These are phyloP conservation scores for Aspergillus avenaceus DNA, from an alignment of 495 filamentous ascomycete genomes.

Conservation along the genomic window DNA sequence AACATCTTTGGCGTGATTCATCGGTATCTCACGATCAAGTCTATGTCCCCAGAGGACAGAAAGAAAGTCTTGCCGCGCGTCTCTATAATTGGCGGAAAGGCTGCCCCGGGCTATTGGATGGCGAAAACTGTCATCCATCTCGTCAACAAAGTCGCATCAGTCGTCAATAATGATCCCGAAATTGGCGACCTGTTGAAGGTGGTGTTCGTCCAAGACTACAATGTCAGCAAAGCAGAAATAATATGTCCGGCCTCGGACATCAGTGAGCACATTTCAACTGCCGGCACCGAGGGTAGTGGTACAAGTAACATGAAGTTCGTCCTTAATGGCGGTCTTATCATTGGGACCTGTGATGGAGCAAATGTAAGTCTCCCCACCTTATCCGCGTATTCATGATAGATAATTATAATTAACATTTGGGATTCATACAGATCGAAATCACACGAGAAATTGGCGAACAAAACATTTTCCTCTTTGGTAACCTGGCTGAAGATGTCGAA, in stretches of 20 bases:
- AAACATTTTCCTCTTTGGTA: constrained; percentile 98
- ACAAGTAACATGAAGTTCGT: constrained; percentile 98
- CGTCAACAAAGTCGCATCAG: constrained; percentile 85
- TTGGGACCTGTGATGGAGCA: constrained; percentile 95
- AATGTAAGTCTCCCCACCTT: constrained; percentile 62
- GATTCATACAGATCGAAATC: constrained; percentile 74
- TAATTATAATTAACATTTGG: background rate
- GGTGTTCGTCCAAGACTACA: constrained; percentile 96
- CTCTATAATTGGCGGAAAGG: constrained; percentile 96
- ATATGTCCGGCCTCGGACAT: constrained; percentile 93
- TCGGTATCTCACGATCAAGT: constrained; percentile 85
- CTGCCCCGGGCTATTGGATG: constrained; percentile 99
- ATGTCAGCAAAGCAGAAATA: constrained; percentile 97
- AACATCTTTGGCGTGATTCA: constrained; percentile 99
- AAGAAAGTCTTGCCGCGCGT: constrained; percentile 91
- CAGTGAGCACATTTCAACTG: constrained; percentile 98
- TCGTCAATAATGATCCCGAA: constrained; percentile 88
- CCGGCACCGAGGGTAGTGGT: constrained; percentile 76
- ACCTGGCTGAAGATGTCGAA: constrained; percentile 93
- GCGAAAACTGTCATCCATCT: constrained; percentile 98
- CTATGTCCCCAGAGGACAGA: constrained; percentile 74
- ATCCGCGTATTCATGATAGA: background rate
- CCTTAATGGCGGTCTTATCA: constrained; percentile 92
- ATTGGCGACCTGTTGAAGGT: constrained; percentile 95
- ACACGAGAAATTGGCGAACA: constrained; percentile 92